phyloP scores from a whole-genome alignment of 2,329 filamentous ascomycete genomes.

The Hymenoscyphus infarciens region DNA sequence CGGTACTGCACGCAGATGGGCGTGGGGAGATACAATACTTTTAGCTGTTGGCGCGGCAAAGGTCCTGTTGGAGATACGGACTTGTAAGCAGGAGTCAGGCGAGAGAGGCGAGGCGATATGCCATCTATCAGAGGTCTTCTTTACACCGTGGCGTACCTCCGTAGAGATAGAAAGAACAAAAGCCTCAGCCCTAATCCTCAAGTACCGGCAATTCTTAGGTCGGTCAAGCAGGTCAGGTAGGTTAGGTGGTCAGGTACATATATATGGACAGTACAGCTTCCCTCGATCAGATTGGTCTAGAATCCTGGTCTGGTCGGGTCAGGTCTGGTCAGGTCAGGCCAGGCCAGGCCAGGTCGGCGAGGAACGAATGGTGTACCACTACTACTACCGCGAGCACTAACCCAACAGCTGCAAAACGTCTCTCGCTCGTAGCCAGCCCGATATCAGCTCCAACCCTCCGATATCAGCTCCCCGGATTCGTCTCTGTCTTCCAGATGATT shows the following conservation, averaged over 20 bases:
- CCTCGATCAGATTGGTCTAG: not conserved
- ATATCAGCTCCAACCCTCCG: not conserved
- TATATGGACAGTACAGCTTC: too few relatives aligned
- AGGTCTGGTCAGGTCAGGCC: too few relatives aligned
- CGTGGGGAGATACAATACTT: not conserved
- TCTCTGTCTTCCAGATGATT: not conserved
- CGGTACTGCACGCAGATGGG: not conserved
- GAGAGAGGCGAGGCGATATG: not conserved
- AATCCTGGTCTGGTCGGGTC: not conserved
- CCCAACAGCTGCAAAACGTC: not conserved
- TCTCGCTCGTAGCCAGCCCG: not conserved
- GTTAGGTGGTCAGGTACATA: too few relatives aligned
- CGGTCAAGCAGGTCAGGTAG: not conserved
- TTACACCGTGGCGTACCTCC: not conserved
- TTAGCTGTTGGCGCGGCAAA: constrained; percentile 1
- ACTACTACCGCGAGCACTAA: not conserved
- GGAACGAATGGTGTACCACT: not conserved
- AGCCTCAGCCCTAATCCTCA: not conserved
- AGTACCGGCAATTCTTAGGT: not conserved
- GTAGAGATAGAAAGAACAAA: too few relatives aligned
- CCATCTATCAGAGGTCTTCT: not conserved
- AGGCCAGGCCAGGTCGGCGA: not conserved
- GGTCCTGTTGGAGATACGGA: not conserved
- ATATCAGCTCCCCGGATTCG: not conserved
- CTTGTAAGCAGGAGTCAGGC: not conserved